Evolutionary conservation across 257 asterid species (phyloP).

Genomic region (Rhazya stricta): DNA sequence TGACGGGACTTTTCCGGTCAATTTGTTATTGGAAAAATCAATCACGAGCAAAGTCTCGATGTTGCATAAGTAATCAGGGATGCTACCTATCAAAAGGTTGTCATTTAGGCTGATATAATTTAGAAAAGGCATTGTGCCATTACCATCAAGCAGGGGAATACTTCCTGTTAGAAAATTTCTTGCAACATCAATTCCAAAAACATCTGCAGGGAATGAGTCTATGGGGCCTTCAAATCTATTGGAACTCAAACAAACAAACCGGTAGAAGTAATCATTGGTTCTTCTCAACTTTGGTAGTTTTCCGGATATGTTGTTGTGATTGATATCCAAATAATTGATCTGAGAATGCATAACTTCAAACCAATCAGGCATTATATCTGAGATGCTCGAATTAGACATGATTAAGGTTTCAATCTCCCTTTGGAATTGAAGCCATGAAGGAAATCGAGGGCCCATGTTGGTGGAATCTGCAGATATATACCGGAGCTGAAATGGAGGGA

Average conservation of each 20-base stretch:
- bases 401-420: not conserved
- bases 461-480: not conserved
- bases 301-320: constrained; percentile 13
- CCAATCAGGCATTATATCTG: constrained; percentile 22
- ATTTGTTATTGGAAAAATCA: constrained; percentile 19
- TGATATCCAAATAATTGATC: constrained; percentile 16
- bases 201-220: constrained; percentile 11
- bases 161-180: constrained; percentile 15
- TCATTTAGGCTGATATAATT: constrained; percentile 13
- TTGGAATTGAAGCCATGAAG: constrained; percentile 23
- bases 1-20: constrained; percentile 13
- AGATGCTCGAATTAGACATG: constrained; percentile 17
- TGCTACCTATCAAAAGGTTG: constrained; percentile 9
- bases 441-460: constrained; percentile 14
- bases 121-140: not conserved
- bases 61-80: constrained; percentile 17
- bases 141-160: constrained; percentile 2
- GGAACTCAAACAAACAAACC: not conserved
- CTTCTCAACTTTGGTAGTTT: constrained; percentile 15
- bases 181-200: constrained; percentile 10
- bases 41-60: not conserved
- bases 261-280: not conserved
- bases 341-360: constrained; percentile 1
- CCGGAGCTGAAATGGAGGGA: constrained; percentile 26
- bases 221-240: constrained; percentile 22